phyloP scores from a whole-genome alignment of 2,329 filamentous ascomycete genomes.

The Colletotrichum filicis region DNA sequence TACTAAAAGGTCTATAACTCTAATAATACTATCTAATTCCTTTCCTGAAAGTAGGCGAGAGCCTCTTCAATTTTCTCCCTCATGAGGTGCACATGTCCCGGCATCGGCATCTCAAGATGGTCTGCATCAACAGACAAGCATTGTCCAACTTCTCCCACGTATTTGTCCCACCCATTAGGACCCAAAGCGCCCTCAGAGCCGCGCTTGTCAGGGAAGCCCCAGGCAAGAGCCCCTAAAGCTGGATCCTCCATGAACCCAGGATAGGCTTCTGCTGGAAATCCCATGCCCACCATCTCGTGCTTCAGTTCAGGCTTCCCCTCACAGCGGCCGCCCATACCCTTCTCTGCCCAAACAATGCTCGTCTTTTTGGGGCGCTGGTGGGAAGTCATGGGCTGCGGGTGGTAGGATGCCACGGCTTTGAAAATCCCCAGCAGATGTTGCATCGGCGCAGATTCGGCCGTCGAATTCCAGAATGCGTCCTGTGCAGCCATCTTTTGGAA shows the following conservation, averaged over 20 bases:
- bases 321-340: not conserved
- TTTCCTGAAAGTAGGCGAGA: not conserved
- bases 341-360: not conserved
- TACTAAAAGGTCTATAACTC: too few relatives aligned
- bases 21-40: too few relatives aligned
- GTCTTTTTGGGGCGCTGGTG: not conserved
- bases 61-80: not conserved
- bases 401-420: not conserved
- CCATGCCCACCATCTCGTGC: not conserved
- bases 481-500: not conserved
- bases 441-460: not conserved
- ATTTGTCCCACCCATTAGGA: conserved; percentile 1
- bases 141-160: not conserved
- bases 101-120: conserved; percentile 1
- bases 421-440: conserved; percentile 1
- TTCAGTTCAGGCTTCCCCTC: not conserved
- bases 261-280: conserved; percentile 7
- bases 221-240: not conserved
- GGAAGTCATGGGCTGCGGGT: not conserved
- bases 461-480: not conserved
- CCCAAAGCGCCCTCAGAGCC: not conserved
- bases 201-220: conserved; percentile 7
- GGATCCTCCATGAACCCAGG: conserved; percentile 10
- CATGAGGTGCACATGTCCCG: not conserved
- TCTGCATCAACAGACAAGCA: conserved; percentile 9